These are phyloP conservation scores for Populus tremula DNA, from an alignment of 345 rosid species.

Conservation along the genomic window DNA sequence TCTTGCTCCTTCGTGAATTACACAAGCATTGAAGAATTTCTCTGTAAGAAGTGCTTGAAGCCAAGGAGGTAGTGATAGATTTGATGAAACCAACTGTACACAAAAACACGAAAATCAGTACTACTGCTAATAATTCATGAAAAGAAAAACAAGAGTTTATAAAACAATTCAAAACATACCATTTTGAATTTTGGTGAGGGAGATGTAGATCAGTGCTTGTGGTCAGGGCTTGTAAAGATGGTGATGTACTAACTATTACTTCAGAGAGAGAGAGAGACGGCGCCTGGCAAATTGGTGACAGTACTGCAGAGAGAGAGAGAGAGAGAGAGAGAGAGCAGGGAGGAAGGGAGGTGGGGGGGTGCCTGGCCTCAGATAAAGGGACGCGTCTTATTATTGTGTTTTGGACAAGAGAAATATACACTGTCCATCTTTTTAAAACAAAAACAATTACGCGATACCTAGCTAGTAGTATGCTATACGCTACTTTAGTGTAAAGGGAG, in stretches of 20 bases:
- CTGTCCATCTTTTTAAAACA: neutral
- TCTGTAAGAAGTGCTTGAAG: slow-evolving; percentile 59
- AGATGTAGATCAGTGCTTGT: neutral
- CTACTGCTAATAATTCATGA: neutral
- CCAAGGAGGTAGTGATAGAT: slow-evolving; percentile 39
- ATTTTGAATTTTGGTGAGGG: slow-evolving; percentile 1
- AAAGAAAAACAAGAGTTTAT: neutral
- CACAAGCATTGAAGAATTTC: slow-evolving; percentile 81
- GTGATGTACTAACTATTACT: slow-evolving; percentile 21
- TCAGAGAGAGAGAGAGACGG: slow-evolving; percentile 10
- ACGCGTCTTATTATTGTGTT: neutral
- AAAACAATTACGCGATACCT: neutral
- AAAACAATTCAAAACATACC: neutral
- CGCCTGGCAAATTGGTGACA: slow-evolving; percentile 16
- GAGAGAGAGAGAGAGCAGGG: slow-evolving; percentile 1
- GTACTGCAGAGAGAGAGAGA: neutral
- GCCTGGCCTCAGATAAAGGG: neutral
- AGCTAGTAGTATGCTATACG: neutral
- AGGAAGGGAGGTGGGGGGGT: neutral
- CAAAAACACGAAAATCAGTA: neutral
- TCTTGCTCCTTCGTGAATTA: slow-evolving; percentile 54
- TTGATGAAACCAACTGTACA: slow-evolving; percentile 31
- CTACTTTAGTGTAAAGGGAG: neutral
- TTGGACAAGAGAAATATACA: neutral
- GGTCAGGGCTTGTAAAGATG: slow-evolving; percentile 16